Conservation (phyloP, 192 early-diverging fungal genomes). For the Gigaspora rosea region DNA sequence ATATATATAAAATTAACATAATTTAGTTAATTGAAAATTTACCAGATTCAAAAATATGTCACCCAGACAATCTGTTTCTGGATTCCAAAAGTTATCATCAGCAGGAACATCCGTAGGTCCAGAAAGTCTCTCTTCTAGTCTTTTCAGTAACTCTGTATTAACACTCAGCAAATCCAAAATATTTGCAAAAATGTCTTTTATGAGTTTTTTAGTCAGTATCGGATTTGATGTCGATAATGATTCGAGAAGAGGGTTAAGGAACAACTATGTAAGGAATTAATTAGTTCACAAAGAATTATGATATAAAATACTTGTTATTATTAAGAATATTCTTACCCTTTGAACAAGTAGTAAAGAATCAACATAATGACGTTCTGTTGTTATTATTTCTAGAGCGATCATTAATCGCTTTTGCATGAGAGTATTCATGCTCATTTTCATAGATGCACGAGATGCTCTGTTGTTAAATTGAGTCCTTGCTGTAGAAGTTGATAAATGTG, state of each 20-base stretch:
- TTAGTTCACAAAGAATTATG: constrained; percentile 35
- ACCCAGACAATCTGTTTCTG: constrained; percentile 59
- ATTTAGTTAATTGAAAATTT: not conserved
- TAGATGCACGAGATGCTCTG: constrained; percentile 2
- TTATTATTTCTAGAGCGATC: constrained; percentile 77
- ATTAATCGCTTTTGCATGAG: constrained; percentile 53
- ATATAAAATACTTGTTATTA: not conserved
- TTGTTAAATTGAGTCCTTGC: not conserved
- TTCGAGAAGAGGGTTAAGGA: constrained; percentile 34
- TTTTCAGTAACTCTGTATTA: constrained; percentile 57
- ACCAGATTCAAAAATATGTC: constrained; percentile 73
- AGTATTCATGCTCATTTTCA: constrained; percentile 29
- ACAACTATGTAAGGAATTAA: constrained; percentile 34
- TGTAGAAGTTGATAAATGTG: not conserved
- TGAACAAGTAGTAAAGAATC: constrained; percentile 71
- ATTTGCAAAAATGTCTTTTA: constrained; percentile 69
- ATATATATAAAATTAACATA: constrained; percentile 16
- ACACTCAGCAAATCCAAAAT: constrained; percentile 62
- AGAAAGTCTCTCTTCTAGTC: constrained; percentile 60
- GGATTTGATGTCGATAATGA: constrained; percentile 59
- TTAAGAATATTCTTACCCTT: constrained; percentile 32
- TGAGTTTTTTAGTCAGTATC: constrained; percentile 59
- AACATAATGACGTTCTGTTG: constrained; percentile 87
- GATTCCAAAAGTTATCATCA: constrained; percentile 38
- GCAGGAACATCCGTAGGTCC: constrained; percentile 31